These are phyloP conservation scores for Coemansia sp. DNA, from an alignment of 192 early-diverging fungal genomes.

Conservation along the genomic window DNA sequence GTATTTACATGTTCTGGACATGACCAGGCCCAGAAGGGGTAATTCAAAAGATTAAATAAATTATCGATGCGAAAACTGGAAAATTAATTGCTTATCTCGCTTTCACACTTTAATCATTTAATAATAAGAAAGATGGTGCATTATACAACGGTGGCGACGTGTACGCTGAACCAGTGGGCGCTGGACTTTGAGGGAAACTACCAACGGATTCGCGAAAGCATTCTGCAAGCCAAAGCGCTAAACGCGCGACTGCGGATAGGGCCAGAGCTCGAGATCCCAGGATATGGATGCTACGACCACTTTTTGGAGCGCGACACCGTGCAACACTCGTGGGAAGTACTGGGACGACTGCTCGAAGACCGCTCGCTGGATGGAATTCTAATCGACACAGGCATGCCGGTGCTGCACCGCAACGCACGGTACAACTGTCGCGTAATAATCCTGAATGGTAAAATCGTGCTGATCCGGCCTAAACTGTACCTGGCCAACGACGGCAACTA, in stretches of 20 bases:
- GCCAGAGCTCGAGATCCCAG: constrained; percentile 94
- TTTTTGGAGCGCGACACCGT: constrained; percentile 95
- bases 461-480: constrained; percentile 96
- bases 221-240: constrained; percentile 73
- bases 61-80: too few species aligned
- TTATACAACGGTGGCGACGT: constrained; percentile 75
- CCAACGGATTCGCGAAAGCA: constrained; percentile 80
- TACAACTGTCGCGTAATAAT: constrained; percentile 98
- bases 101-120: too few species aligned
- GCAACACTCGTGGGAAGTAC: constrained; percentile 91
- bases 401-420: constrained; percentile 84
- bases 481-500: constrained; percentile 99
- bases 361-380: constrained; percentile 75
- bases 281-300: constrained; percentile 98
- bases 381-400: constrained; percentile 95
- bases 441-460: constrained; percentile 73
- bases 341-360: constrained; percentile 69
- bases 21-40: too few species aligned
- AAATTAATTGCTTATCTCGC: too few species aligned
- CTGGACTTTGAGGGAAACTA: constrained; percentile 96
- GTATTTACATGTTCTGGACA: too few species aligned
- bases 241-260: constrained; percentile 87
- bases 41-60: too few species aligned
- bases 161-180: constrained; percentile 91
- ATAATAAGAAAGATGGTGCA: constrained; percentile 28